Base-by-base conservation (phyloP, 2,329 filamentous ascomycete genomes). In the Arthrobotrys iridis region DNA sequence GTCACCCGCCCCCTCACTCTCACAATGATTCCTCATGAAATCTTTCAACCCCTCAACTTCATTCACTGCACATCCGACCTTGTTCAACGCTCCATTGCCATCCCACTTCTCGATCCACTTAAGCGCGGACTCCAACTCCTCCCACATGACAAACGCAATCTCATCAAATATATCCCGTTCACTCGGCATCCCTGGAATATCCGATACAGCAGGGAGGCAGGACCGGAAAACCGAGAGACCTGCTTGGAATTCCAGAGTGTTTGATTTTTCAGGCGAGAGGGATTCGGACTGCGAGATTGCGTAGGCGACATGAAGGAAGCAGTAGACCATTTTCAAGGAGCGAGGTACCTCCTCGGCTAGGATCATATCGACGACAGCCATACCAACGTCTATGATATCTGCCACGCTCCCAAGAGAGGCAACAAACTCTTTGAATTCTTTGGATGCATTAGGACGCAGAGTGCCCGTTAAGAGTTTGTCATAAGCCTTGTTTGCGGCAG, bases 91-190 rank as follows among this genome's bases (percentile, higher is more conserved):
- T n/a, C 60, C 59, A 18, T 64, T 76, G 33, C 72, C 64, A 48
- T 76, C 66, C 72, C 66, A 70, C 6, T 35, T 70, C 35, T 76
- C 57, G 41, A 76, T 76, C 72, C 72, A 76, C 33, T 65, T 66
- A 5, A 76, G 50, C 26, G 72, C 72, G 24, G 37, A 76, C 22
- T 76, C 72, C 15, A 76, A 45, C 55, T 76, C 72, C 37, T 76
- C 66, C 72, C 65, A 76, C 72, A 76, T 76, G 13, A 76, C 59
- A 46, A 37, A 55, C 13, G 50, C 64, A 35, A 76, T 76, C 30
- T 76, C 72, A 46, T 76, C 72, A 46, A 76, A 76, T 5, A 76
- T 59, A 50, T 76, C 72, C 43, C 72, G 65, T 26, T 76, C 72
- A 28, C 65, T 71, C 7, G 72, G 65, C 59, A 66, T 65, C 4